Evolutionary conservation across 805 yeast genomes (phyloP).

Genomic region (Myxozyma vanderwaltii): DNA sequence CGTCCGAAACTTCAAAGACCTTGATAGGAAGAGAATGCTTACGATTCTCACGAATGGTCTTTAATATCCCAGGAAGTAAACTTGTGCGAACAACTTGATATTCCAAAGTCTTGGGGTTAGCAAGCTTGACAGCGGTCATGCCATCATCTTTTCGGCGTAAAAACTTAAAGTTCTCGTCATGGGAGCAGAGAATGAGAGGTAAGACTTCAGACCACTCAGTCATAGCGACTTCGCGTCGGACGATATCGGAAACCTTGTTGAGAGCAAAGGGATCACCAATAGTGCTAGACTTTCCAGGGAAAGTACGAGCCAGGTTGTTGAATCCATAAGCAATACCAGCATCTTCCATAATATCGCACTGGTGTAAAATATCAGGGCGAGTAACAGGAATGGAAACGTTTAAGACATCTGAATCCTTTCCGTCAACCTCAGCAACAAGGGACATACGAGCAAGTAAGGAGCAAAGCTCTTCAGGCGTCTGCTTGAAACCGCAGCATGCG

Average conservation of each 20-base stretch:
- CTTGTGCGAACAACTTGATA: conserved; percentile 98
- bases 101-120: conserved; percentile 94
- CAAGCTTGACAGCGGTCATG: conserved; percentile 82
- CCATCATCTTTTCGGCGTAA: conserved; percentile 73
- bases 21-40: conserved; percentile 92
- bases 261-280: conserved; percentile 88
- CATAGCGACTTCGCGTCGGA: conserved; percentile 88
- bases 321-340: conserved; percentile 96
- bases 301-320: conserved; percentile 80
- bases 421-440: conserved; percentile 60
- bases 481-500: conserved; percentile 84
- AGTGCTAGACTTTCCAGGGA: conserved; percentile 71
- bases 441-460: conserved; percentile 79
- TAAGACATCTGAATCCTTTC: conserved; percentile 52
- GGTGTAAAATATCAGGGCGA: conserved; percentile 93
- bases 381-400: conserved; percentile 85
- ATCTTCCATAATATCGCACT: conserved; percentile 98
- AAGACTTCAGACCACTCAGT: conserved; percentile 95
- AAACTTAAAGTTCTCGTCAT: conserved; percentile 92
- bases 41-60: conserved; percentile 94
- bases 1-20: conserved; percentile 95
- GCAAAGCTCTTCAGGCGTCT: conserved; percentile 67
- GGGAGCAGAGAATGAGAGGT: conserved; percentile 94
- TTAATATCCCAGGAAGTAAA: conserved; percentile 88
- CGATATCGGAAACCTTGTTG: conserved; percentile 86